A percentile compares a stretch with the other conserved stretches of the same genome.
These are phyloP conservation scores for Trichoderma citrinoviride DNA, from an alignment of 2,329 filamentous ascomycete genomes.

Conservation along the genomic window DNA sequence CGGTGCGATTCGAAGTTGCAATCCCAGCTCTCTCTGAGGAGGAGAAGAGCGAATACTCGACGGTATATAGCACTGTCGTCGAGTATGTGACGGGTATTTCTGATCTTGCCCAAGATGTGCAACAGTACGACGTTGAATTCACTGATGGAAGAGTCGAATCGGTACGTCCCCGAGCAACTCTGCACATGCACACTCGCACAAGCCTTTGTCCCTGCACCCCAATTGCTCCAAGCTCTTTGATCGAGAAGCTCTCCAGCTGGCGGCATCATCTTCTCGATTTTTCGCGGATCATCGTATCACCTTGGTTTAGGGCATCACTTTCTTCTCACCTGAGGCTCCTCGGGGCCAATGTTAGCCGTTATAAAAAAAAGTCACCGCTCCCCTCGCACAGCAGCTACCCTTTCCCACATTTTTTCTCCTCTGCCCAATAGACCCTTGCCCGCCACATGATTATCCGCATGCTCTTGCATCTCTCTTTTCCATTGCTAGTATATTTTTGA, in stretches of 20 bases:
- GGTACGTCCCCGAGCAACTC: slow-evolving; percentile 38
- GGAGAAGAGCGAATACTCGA: slow-evolving; percentile 32
- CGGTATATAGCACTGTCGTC: slow-evolving; percentile 38
- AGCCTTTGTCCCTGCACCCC: not conserved
- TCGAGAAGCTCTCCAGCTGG: not conserved
- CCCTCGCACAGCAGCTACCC: not conserved
- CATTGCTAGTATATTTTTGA: not conserved
- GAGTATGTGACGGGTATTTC: slow-evolving; percentile 37
- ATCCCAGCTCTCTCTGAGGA: slow-evolving; percentile 32
- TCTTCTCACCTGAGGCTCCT: not conserved
- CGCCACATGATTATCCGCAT: not conserved
- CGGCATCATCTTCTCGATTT: not conserved
- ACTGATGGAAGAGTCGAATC: slow-evolving; percentile 45
- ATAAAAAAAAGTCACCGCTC: not conserved
- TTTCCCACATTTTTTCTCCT: not conserved
- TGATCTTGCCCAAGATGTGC: slow-evolving; percentile 27
- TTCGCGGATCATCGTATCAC: not conserved
- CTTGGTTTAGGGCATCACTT: not conserved
- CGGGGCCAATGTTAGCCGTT: not conserved
- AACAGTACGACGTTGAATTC: slow-evolving; percentile 43
- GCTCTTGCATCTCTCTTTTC: not conserved
- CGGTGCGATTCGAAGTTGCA: slow-evolving; percentile 32
- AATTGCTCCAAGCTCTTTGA: not conserved
- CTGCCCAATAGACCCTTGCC: not conserved
- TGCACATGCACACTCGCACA: not conserved